These are phyloP conservation scores for Byssothecium circinans DNA, from an alignment of 2,329 filamentous ascomycete species.

Conservation along the genomic window DNA sequence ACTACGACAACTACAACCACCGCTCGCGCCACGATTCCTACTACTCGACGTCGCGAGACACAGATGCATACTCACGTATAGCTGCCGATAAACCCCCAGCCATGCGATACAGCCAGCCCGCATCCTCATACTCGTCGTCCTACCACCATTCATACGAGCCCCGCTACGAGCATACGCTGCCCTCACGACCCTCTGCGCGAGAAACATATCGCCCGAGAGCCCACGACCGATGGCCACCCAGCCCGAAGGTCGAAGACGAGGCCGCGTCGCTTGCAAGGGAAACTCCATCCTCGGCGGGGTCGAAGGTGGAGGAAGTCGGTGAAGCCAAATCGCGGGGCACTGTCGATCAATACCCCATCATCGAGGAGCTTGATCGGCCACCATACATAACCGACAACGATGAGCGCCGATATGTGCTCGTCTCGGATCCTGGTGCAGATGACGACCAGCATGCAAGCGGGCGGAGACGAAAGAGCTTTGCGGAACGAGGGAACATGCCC, in stretches of 20 bases:
- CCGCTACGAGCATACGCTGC: slow-evolving; percentile 34
- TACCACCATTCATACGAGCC: slow-evolving; percentile 33
- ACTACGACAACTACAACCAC: slow-evolving; percentile 29
- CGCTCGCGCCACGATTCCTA: slow-evolving; percentile 29
- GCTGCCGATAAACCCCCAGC: slow-evolving; percentile 21
- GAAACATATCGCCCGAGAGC: neutral
- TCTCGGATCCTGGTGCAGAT: slow-evolving; percentile 41
- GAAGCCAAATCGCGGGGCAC: slow-evolving; percentile 61
- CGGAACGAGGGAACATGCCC: slow-evolving; percentile 38
- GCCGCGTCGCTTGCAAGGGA: slow-evolving; percentile 64
- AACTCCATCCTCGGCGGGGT: slow-evolving; percentile 44
- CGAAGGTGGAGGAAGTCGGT: slow-evolving; percentile 18
- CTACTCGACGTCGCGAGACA: slow-evolving; percentile 26
- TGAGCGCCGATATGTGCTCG: slow-evolving; percentile 67
- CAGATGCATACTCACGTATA: slow-evolving; percentile 19
- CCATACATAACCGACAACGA: slow-evolving; percentile 48
- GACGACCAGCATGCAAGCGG: slow-evolving; percentile 8
- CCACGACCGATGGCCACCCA: slow-evolving; percentile 55
- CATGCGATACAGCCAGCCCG: slow-evolving; percentile 33
- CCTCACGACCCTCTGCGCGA: slow-evolving; percentile 9
- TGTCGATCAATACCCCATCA: slow-evolving; percentile 68
- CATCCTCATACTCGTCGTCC: neutral
- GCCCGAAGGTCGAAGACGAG: slow-evolving; percentile 72
- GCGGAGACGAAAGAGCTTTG: slow-evolving; percentile 36
- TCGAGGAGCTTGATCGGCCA: slow-evolving; percentile 59